These are phyloP conservation scores for Rhinocladiella similis DNA, from an alignment of 2,329 filamentous ascomycete species.

Conservation along the genomic window DNA sequence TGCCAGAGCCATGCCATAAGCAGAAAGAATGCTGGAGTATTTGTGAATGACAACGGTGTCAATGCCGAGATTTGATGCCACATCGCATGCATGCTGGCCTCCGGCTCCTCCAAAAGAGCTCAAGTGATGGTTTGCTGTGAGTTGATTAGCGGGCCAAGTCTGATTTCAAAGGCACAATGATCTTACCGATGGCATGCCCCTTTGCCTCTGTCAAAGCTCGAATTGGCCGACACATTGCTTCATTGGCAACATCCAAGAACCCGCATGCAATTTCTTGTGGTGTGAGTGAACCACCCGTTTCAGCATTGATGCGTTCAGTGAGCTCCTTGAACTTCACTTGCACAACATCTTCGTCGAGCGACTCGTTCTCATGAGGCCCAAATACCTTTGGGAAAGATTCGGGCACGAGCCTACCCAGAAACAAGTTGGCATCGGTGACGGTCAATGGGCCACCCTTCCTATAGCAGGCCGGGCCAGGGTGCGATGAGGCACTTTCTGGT, in stretches of 20 bases:
- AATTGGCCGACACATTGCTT: conserved; percentile 40
- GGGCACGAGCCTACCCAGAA: conserved; percentile 64
- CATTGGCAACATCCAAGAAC: conserved; percentile 44
- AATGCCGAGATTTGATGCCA: conserved; percentile 46
- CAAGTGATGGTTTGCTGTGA: conserved; percentile 31
- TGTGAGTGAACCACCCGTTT: conserved; percentile 31
- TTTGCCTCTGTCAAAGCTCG: conserved; percentile 32
- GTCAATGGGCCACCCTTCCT: conserved; percentile 85
- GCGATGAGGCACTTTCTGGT: conserved; percentile 83
- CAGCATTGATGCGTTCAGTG: conserved; percentile 44
- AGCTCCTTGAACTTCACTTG: conserved; percentile 45
- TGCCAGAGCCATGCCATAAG: conserved; percentile 46
- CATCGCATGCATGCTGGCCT: conserved; percentile 43
- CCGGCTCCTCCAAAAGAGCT: conserved; percentile 37
- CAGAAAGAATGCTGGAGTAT: conserved; percentile 43
- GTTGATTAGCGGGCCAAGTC: too few species aligned
- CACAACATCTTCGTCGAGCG: conserved; percentile 45
- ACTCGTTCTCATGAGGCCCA: conserved; percentile 77
- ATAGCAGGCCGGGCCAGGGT: conserved; percentile 89
- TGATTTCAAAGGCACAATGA: too few species aligned
- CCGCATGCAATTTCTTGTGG: conserved; percentile 42
- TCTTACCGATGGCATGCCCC: conserved; percentile 25
- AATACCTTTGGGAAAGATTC: conserved; percentile 96
- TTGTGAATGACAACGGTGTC: conserved; percentile 45
- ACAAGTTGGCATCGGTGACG: conserved; percentile 90